Percentiles rank a stretch among this genome's conserved stretches.
These are phyloP conservation scores for Malassezia obtusa DNA, from an alignment of 1,284 basidiomycete genomes.

Conservation along the genomic window DNA sequence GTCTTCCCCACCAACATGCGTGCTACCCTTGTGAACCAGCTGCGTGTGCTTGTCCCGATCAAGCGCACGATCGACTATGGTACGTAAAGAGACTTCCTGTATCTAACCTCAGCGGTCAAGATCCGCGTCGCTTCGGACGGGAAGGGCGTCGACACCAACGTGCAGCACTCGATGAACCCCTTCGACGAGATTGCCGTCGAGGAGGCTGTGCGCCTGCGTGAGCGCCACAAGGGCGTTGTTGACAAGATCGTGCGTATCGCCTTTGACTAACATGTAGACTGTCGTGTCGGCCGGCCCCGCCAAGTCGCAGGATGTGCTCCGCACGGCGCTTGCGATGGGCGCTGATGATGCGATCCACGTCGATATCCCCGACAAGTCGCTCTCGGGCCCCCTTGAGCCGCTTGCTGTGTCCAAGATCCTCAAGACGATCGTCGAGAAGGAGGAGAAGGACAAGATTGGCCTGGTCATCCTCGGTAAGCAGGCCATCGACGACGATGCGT, in stretches of 20 bases:
- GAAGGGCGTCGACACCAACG: slow-evolving; percentile 46
- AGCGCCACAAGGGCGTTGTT: slow-evolving; percentile 58
- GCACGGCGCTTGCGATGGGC: slow-evolving; percentile 94
- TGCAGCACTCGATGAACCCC: slow-evolving; percentile 52
- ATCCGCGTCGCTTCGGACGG: slow-evolving; percentile 46
- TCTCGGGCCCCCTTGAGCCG: slow-evolving; percentile 63
- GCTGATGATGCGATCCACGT: slow-evolving; percentile 89
- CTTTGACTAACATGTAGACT: slow-evolving; percentile 38
- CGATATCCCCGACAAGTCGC: slow-evolving; percentile 59
- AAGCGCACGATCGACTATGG: slow-evolving; percentile 48
- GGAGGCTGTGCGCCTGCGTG: slow-evolving; percentile 86
- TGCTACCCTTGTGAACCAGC: slow-evolving; percentile 41
- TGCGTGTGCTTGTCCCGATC: slow-evolving; percentile 45
- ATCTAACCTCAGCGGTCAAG: slow-evolving; percentile 33
- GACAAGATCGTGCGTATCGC: slow-evolving; percentile 36
- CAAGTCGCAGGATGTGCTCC: slow-evolving; percentile 79
- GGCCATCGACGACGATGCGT: slow-evolving; percentile 91
- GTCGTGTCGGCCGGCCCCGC: slow-evolving; percentile 85
- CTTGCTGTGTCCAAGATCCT: slow-evolving; percentile 77
- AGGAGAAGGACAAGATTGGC: slow-evolving; percentile 59
- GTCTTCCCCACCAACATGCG: slow-evolving; percentile 25
- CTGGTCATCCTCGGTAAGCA: slow-evolving; percentile 96
- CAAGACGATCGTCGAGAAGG: slow-evolving; percentile 63
- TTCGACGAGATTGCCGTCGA: slow-evolving; percentile 65
- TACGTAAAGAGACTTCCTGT: slow-evolving; percentile 7